phyloP scores from a whole-genome alignment of 495 filamentous ascomycete species.

The Pyrenula aspistea region DNA sequence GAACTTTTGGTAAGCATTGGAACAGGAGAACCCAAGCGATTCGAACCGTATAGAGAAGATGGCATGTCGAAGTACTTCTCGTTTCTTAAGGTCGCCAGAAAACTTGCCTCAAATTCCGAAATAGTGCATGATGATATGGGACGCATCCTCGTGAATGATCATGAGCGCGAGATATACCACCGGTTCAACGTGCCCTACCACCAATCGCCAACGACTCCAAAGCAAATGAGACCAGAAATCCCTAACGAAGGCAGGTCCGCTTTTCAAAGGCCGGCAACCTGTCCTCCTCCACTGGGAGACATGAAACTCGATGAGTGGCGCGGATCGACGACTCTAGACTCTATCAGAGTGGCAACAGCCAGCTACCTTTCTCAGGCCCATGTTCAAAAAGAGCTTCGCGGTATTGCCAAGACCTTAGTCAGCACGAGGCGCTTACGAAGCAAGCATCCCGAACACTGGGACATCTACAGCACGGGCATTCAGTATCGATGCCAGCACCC shows the following conservation, averaged over 20 bases:
- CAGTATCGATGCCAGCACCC: neutral
- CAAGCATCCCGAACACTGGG: neutral
- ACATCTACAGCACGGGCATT: neutral
- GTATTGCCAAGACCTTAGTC: neutral
- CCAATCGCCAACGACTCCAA: neutral
- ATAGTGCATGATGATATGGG: neutral
- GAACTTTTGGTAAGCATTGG: constrained; percentile 17
- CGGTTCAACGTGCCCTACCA: neutral
- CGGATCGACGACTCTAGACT: neutral
- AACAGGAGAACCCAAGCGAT: constrained; percentile 7
- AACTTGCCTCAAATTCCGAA: constrained; percentile 3
- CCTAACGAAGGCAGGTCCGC: neutral
- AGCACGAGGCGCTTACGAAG: neutral
- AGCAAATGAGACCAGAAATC: neutral
- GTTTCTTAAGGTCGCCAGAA: neutral
- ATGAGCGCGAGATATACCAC: neutral
- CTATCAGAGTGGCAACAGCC: neutral
- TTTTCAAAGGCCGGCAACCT: neutral
- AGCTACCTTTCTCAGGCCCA: neutral
- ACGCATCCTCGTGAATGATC: neutral
- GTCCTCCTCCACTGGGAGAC: neutral
- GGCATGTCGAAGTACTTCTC: neutral
- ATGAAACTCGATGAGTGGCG: neutral
- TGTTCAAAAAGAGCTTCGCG: neutral
- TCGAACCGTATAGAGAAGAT: neutral